Evolutionary conservation across 140 eudicot genomes (phyloP), one percentile per base, ranked within the genome.

Genomic region (Senecio squalidus): DNA sequence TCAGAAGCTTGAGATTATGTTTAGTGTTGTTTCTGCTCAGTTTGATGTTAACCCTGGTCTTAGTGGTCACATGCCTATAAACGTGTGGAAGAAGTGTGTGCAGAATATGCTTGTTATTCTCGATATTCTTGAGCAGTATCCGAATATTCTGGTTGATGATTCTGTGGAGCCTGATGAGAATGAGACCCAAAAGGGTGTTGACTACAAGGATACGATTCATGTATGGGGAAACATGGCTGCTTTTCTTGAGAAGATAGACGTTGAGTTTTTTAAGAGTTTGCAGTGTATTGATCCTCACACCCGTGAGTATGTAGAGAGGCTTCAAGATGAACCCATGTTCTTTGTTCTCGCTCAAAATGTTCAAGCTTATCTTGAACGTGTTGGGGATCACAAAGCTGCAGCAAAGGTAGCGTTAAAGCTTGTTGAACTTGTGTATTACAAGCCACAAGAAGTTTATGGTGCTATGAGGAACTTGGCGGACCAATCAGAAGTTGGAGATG

Each of bases 191-290:
- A 90, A 90, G 59, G 97, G 94, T 29, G 41, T 76, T 1, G 95
- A 90, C 51, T 76, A 23, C 29, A 73, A 70, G 55, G 95, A 84
- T 29, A 78, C 97, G 2, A 90, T 86, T 14, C 80, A 88, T 11
- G 82, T 90, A n/a, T 86, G 91, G 97, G 97, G 97, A 36, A 90
- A 90, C 51, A 57, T 90, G 62, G 95, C 93, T 1, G 95, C 95
- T 10, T 90, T 86, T 41, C 82, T 90, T 55, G 97, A 90, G 30
- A 90, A 74, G 76, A 74, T 86, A 9, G 97, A 90, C 45, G 80
- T 86, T 15, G 97, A 90, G 25, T 82, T 77, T 40, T 89, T 89
- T 63, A 89, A 85, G 86, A 82, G 95, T 67, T 73, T 89, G 53
- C 97, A 89, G 80, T 80, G 82, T 54, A 82, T 82, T 56, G 97